Evolutionary conservation across 176 grass and related monocot species (phyloP), one percentile per base, ranked within the genome.

Genomic region (Oryza meyeriana): DNA sequence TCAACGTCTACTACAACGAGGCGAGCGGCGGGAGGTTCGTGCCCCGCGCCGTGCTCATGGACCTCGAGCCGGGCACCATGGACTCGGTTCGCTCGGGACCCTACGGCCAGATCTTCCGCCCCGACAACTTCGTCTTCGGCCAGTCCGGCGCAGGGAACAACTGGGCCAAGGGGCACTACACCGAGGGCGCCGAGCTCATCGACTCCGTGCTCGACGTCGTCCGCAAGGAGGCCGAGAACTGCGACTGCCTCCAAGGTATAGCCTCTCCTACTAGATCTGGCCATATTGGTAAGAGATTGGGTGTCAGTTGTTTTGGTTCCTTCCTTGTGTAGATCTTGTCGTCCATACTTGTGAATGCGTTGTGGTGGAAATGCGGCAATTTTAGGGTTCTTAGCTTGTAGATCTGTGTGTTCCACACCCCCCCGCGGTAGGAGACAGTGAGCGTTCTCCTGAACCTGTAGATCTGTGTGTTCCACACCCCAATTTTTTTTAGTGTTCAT

Each of bases 1-100:
- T 97, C 85, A 97, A 97, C 62, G 94, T 97, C 64, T 97, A 97
- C 87, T 97, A 97, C 83, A 97, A 97, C 52, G 94, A 97, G 87
- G 94, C 94, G 27, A 85, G 77, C 76, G 74, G 89, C 0, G 85
- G 87, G 1, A 71, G 89, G 2, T 97, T 35, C 64, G 94, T 97
- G 10, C 94, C 92, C 44, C 94, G 92, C 63, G 94, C 92, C 9
- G 94, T 97, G 79, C 94, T 97, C 74, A 97, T 97, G 91, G 94
- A 97, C 78, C 94, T 97, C 39, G 94, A 97, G 87, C 94, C 94
- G 0, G 94, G 94, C 10, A 97, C 91, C 87, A 97, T 94, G 94
- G 94, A 97, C 83, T 92, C 89, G 0, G 77, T 97, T 7, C 86
- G 94, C 66, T 90, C 94, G 4, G 94, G 94, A 0, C 85, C 94